Conservation (phyloP, 345 rosid genomes). For the Citrus mangshanensis region DNA sequence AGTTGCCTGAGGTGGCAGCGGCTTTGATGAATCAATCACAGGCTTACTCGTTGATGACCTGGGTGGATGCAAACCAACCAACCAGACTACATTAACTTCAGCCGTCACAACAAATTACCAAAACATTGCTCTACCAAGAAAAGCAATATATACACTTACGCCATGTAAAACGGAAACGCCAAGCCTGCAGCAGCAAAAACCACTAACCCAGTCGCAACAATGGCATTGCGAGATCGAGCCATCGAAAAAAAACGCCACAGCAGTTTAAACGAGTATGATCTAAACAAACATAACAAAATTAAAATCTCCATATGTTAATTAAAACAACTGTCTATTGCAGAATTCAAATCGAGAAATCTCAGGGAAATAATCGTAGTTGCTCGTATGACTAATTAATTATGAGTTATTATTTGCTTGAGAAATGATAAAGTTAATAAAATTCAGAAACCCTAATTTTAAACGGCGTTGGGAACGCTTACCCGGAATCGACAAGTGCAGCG, state of each 20-base stretch:
- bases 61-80: slow-evolving; percentile 12
- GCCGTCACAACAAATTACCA: not conserved
- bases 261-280: slow-evolving; percentile 9
- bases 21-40: slow-evolving; percentile 80
- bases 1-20: slow-evolving; percentile 91
- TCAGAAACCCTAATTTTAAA: too few relatives aligned
- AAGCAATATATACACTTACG: slow-evolving; percentile 40
- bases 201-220: slow-evolving; percentile 78
- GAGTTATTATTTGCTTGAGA: too few relatives aligned
- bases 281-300: not conserved
- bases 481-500: too few relatives aligned
- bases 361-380: too few relatives aligned
- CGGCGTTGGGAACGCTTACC: too few relatives aligned
- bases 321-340: too few relatives aligned
- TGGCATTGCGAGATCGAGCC: slow-evolving; percentile 54
- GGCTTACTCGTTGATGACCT: slow-evolving; percentile 64
- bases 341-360: too few relatives aligned
- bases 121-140: not conserved
- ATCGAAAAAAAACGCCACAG: slow-evolving; percentile 22
- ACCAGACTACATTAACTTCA: not conserved
- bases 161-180: slow-evolving; percentile 91
- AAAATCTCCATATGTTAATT: too few relatives aligned
- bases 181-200: slow-evolving; percentile 79
- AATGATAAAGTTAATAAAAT: too few relatives aligned
- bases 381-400: too few relatives aligned